Percentiles rank a stretch among this genome's conserved stretches.
Conservation (phyloP, 2,329 filamentous ascomycete species). For the Diatrype stigma region DNA sequence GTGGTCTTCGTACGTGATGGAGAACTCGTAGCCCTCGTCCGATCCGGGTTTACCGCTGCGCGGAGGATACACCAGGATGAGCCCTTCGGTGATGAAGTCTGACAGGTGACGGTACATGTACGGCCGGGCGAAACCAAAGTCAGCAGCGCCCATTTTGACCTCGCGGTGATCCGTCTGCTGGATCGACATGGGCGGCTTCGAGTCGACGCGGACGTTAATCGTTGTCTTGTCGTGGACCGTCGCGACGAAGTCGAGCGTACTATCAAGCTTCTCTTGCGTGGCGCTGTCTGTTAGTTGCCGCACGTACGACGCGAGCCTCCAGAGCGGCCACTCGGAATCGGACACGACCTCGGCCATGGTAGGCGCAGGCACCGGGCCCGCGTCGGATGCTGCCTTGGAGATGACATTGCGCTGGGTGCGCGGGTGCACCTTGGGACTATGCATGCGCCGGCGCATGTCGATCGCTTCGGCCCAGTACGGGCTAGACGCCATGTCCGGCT, state of each 20-base stretch:
- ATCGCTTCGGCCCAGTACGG: conserved; percentile 34
- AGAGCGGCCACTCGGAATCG: conserved; percentile 31
- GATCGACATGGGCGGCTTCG: conserved; percentile 27
- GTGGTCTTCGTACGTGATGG: conserved; percentile 13
- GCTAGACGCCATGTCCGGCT: conserved; percentile 21
- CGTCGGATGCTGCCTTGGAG: conserved; percentile 8
- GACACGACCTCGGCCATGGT: conserved; percentile 32
- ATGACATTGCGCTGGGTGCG: conserved; percentile 29
- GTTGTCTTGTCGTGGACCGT: conserved; percentile 32
- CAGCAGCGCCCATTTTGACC: conserved; percentile 8
- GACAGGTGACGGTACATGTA: conserved; percentile 12
- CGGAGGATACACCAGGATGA: conserved; percentile 13
- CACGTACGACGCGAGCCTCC: conserved; percentile 31
- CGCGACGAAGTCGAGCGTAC: conserved; percentile 27
- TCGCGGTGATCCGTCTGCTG: conserved; percentile 14
- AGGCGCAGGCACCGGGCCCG: conserved; percentile 21
- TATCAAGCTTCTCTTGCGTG: conserved; percentile 27
- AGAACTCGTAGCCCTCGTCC: conserved; percentile 18
- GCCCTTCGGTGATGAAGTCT: conserved; percentile 8
- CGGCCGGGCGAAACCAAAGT: conserved; percentile 17
- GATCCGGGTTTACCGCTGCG: conserved; percentile 1
- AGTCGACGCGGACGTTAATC: conserved; percentile 30
- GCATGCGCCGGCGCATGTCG: conserved; percentile 35
- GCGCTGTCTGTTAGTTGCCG: conserved; percentile 32
- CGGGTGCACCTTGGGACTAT: conserved; percentile 25